Percentiles rank a stretch among this genome's conserved stretches.
phyloP scores from a whole-genome alignment of 2,329 filamentous ascomycete species.

The Teratosphaeria viscida region DNA sequence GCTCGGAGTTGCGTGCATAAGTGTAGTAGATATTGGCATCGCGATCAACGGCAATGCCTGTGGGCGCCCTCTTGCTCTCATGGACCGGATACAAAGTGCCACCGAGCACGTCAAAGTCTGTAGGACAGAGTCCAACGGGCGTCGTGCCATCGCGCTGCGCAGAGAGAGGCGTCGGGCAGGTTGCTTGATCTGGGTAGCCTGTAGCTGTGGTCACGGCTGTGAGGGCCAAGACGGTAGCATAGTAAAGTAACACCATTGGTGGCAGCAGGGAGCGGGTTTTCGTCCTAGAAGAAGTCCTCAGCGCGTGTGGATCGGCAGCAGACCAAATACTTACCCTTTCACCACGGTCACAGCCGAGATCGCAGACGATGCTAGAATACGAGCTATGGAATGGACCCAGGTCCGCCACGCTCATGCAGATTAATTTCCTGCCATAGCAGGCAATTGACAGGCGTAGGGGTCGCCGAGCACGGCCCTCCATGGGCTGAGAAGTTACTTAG shows the following conservation, averaged over 20 bases:
- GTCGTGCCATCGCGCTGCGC: background rate
- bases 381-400: too few relatives aligned
- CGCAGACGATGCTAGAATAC: background rate
- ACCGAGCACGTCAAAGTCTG: background rate
- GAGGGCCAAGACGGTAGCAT: background rate
- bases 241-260: background rate
- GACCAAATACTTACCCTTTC: background rate
- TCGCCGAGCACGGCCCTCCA: too few relatives aligned
- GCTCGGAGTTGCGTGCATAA: background rate
- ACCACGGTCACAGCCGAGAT: background rate
- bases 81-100: background rate
- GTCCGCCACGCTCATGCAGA: too few relatives aligned
- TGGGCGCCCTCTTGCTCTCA: background rate
- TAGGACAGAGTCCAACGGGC: background rate
- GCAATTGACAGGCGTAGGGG: too few relatives aligned
- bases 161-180: background rate
- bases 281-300: background rate
- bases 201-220: background rate
- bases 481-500: too few relatives aligned
- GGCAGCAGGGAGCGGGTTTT: background rate
- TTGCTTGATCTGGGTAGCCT: background rate
- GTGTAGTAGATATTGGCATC: background rate
- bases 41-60: background rate
- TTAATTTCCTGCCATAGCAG: too few relatives aligned
- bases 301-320: background rate